Evolutionary conservation across 768 basidiomycete species (phyloP).

Genomic region (Tricholoma terreum): DNA sequence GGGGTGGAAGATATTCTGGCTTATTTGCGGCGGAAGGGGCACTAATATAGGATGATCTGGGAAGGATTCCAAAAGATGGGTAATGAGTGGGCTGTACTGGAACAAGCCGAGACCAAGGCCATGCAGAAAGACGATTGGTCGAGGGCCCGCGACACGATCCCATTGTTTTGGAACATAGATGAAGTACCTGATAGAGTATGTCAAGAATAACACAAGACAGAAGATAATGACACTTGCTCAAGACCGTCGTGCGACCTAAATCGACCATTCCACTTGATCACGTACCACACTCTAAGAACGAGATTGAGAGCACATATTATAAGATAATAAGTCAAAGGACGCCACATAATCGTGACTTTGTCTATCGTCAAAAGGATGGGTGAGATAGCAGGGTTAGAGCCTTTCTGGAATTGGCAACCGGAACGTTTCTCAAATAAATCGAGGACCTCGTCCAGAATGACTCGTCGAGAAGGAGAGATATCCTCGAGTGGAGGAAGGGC

Average conservation of each 20-base stretch:
- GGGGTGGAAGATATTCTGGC: constrained; percentile 80
- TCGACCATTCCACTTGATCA: constrained; percentile 37
- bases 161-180: constrained; percentile 67
- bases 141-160: constrained; percentile 52
- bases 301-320: constrained; percentile 48
- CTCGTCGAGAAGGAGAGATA: constrained; percentile 44
- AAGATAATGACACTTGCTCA: constrained; percentile 49
- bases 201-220: neutral
- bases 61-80: constrained; percentile 51
- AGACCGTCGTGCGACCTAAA: constrained; percentile 55
- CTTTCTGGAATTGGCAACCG: constrained; percentile 61
- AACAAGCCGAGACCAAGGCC: constrained; percentile 83
- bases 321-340: constrained; percentile 68
- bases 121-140: constrained; percentile 82
- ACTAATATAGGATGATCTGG: constrained; percentile 74
- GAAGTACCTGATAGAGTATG: constrained; percentile 53
- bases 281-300: constrained; percentile 42
- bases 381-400: constrained; percentile 46
- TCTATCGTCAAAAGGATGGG: constrained; percentile 78
- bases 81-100: constrained; percentile 65
- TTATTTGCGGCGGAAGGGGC: constrained; percentile 78
- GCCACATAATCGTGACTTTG: constrained; percentile 60
- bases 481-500: constrained; percentile 50
- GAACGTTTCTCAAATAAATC: constrained; percentile 67
- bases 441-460: constrained; percentile 57